phyloP scores from a whole-genome alignment of 2,329 filamentous ascomycete species.

The Xylariaceae sp. region DNA sequence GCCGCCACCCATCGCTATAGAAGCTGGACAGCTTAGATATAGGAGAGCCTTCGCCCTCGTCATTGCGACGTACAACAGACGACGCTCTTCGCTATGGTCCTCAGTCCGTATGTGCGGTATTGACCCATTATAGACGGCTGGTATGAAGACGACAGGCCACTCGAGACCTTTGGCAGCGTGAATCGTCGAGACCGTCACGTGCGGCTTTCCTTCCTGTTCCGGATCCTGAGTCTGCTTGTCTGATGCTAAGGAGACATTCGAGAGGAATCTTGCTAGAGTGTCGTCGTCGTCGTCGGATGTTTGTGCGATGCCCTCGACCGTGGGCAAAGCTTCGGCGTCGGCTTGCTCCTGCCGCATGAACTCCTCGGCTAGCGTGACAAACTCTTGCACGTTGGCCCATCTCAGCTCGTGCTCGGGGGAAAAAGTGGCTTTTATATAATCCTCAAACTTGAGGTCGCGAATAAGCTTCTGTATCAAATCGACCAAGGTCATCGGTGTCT shows the following conservation, averaged over 20 bases:
- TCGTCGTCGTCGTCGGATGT: slow-evolving; percentile 55
- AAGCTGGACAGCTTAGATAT: slow-evolving; percentile 75
- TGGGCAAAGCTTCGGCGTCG: slow-evolving; percentile 54
- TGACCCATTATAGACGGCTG: slow-evolving; percentile 80
- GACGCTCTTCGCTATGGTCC: slow-evolving; percentile 79
- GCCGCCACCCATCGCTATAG: slow-evolving; percentile 54
- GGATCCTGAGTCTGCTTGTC: slow-evolving; percentile 64
- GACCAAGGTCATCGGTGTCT: slow-evolving; percentile 36
- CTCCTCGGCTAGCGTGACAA: slow-evolving; percentile 74
- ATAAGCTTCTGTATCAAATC: slow-evolving; percentile 49
- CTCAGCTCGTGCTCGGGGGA: slow-evolving; percentile 64
- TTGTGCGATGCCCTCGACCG: slow-evolving; percentile 68
- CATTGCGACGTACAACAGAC: slow-evolving; percentile 93
- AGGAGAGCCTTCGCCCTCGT: slow-evolving; percentile 82
- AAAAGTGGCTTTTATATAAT: slow-evolving; percentile 67
- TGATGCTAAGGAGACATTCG: slow-evolving; percentile 81
- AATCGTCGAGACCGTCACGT: slow-evolving; percentile 90
- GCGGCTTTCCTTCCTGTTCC: slow-evolving; percentile 48
- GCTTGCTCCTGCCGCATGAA: slow-evolving; percentile 45
- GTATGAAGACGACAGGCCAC: slow-evolving; percentile 93
- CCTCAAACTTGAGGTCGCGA: slow-evolving; percentile 64
- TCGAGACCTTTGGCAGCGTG: slow-evolving; percentile 94
- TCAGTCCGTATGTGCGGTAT: slow-evolving; percentile 86
- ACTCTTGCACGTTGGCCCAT: slow-evolving; percentile 86
- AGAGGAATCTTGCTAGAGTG: slow-evolving; percentile 70